Percentiles rank a stretch among this genome's conserved stretches.
phyloP scores from a whole-genome alignment of 768 basidiomycete genomes.

The Kwoniella sp. region DNA sequence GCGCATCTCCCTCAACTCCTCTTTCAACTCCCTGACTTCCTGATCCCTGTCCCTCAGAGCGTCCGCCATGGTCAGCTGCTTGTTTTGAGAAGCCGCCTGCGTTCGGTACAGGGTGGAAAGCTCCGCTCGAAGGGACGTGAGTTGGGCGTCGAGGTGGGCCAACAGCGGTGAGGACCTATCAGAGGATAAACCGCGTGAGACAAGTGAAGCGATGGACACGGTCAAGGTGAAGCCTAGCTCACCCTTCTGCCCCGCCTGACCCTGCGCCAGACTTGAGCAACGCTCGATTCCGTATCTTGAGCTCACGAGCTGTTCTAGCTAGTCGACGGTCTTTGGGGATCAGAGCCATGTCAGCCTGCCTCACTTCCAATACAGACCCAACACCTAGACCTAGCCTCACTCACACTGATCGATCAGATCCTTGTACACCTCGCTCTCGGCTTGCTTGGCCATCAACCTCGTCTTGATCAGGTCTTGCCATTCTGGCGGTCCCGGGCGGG shows the following conservation, averaged over 20 bases:
- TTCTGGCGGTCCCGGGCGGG: conserved; percentile 17
- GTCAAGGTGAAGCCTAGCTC: too few relatives aligned
- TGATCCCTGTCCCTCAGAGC: conserved; percentile 92
- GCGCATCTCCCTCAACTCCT: conserved; percentile 68
- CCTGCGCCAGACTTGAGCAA: conserved; percentile 71
- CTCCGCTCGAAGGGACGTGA: conserved; percentile 85
- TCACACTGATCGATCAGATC: conserved; percentile 88
- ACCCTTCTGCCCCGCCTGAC: conserved; percentile 36
- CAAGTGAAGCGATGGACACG: not conserved
- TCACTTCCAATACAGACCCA: too few relatives aligned
- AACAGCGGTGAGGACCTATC: conserved; percentile 71
- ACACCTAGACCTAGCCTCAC: too few relatives aligned
- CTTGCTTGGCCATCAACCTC: conserved; percentile 69
- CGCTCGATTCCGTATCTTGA: conserved; percentile 87
- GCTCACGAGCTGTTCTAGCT: conserved; percentile 82
- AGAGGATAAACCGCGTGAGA: not conserved
- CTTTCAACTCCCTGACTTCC: conserved; percentile 70
- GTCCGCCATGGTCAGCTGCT: conserved; percentile 92
- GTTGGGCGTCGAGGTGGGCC: conserved; percentile 85
- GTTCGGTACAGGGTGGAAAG: conserved; percentile 92
- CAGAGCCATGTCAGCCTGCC: too few relatives aligned
- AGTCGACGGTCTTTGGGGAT: conserved; percentile 80
- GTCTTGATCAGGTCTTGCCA: conserved; percentile 80
- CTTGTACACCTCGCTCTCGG: conserved; percentile 71
- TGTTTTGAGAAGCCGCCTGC: conserved; percentile 75